Evolutionary conservation across 345 rosid genomes (phyloP).

Genomic region (Mallotus nudiflorus): DNA sequence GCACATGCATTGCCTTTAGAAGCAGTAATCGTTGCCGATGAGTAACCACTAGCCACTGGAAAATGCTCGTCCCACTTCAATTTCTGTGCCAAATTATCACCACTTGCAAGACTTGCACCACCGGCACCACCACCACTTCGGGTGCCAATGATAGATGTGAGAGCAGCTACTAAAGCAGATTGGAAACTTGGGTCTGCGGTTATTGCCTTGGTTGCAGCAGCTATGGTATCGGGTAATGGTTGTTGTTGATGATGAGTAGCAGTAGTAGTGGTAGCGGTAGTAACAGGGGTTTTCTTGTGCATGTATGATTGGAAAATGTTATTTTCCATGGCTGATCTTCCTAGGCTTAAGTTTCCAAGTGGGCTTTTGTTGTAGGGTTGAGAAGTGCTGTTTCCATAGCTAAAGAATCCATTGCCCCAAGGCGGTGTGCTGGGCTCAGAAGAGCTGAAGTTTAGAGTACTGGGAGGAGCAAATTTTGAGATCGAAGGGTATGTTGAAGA

Average conservation of each 20-base stretch:
- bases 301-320: conserved; percentile 37
- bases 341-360: conserved; percentile 30
- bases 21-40: background rate
- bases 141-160: conserved; percentile 58
- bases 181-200: conserved; percentile 80
- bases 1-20: conserved; percentile 34
- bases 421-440: conserved; percentile 37
- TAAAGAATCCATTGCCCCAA: conserved; percentile 42
- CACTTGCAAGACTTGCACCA: conserved; percentile 4
- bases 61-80: conserved; percentile 28
- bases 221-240: conserved; percentile 38
- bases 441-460: conserved; percentile 55
- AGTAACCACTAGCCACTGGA: conserved; percentile 11
- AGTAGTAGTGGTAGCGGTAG: no score
- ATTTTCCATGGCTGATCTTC: conserved; percentile 32
- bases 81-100: conserved; percentile 22
- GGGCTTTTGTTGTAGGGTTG: conserved; percentile 41
- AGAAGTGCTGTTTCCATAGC: conserved; percentile 26
- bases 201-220: conserved; percentile 68
- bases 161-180: conserved; percentile 69
- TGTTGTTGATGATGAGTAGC: no score
- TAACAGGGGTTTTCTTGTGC: conserved; percentile 31
- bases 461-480: conserved; percentile 39
- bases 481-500: conserved; percentile 24
- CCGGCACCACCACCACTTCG: background rate